Evolutionary conservation across 345 rosid species (phyloP), one percentile per base, ranked within the genome.

Genomic region (Turritis glabra): DNA sequence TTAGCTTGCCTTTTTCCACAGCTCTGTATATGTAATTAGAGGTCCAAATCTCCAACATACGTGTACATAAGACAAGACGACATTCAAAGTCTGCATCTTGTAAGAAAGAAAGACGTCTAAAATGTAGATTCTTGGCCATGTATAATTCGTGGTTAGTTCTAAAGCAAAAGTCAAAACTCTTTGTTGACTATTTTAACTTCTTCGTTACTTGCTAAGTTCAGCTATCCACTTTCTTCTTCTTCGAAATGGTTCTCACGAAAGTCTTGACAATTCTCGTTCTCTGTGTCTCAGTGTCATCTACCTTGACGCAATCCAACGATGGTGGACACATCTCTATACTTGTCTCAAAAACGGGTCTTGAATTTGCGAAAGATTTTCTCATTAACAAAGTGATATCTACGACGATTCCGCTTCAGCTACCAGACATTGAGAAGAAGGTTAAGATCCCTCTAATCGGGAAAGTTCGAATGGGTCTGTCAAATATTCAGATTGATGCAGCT

Each of bases 381-480:
- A 68, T 90, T 47, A 30, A 72, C 56, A 74, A 80, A 81, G 90
- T 88, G n/a, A 47, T 85, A 8, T 79, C 89, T 43, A 82, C 89
- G 4, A 80, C 89, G 33, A 58, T 90, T 71, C 94, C 96, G 32
- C 87, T 90, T 80, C 77, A 76, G 47, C 74, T 90, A 44, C 76
- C 85, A 0, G 82, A 80, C 44, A 84, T 87, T 17, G 83, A 84
- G 73, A 90, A 83, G 76, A 56, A 87, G 18, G 76, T 75, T 66
- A 85, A 78, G 62, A 85, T 92, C 77, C 92, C 88, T 52, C 44
- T 88, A 12, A 15, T 92, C 37, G 97, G 97, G 27, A 84, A 72
- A 68, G 94, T 86, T 26, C 53, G 35, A 15, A 53, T 90, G 63
- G 79, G 79, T 81, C 85, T 92, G 1, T 84, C 87, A 8, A 63